Evolutionary conservation across 331 rosid genomes (phyloP).

Genomic region (Saraca asoca): DNA sequence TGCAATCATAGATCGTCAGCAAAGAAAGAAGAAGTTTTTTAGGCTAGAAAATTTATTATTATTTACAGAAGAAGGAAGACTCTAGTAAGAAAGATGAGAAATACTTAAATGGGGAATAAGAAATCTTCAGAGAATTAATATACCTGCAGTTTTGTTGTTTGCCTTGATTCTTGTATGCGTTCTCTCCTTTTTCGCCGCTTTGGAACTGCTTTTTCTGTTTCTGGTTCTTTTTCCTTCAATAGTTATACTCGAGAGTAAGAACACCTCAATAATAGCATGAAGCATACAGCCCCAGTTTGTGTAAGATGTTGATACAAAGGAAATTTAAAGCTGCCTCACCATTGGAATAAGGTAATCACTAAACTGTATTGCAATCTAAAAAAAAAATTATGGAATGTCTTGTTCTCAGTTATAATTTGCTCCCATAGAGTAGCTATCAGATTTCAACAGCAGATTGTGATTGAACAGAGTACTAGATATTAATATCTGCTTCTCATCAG

Average conservation of each 20-base stretch:
- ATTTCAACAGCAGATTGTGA: conserved; percentile 13
- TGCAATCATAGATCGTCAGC: conserved; percentile 30
- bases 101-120: too few relatives aligned
- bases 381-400: too few relatives aligned
- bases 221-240: conserved; percentile 69
- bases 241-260: conserved; percentile 14
- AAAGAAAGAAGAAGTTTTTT: background rate
- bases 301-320: too few relatives aligned
- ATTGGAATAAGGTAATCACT: too few relatives aligned
- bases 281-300: too few relatives aligned
- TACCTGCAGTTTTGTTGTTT: conserved; percentile 73
- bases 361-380: too few relatives aligned
- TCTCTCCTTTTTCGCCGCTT: conserved; percentile 70
- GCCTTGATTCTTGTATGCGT: conserved; percentile 47
- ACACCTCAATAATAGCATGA: background rate
- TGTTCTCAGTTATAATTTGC: too few relatives aligned
- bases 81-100: too few relatives aligned
- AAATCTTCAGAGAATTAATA: conserved; percentile 5
- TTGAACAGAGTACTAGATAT: background rate
- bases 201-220: conserved; percentile 51
- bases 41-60: too few relatives aligned
- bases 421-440: background rate
- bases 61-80: too few relatives aligned
- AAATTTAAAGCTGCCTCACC: too few relatives aligned
- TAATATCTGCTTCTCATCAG: background rate